Evolutionary conservation across 768 basidiomycete genomes (phyloP), one percentile per base, ranked within the genome.

Genomic region (Leccinum incarnatum): DNA sequence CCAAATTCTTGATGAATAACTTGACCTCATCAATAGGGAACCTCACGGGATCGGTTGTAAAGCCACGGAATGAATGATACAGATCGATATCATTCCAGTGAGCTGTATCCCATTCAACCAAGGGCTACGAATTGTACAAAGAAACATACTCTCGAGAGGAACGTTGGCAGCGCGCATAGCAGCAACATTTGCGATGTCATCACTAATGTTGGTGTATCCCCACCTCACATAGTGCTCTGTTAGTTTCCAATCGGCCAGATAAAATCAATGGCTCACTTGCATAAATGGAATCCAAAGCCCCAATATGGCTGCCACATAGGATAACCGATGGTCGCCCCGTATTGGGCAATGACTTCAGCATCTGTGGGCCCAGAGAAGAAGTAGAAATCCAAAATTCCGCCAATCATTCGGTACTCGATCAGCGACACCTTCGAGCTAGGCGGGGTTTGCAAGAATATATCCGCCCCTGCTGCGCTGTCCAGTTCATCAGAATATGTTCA

Each of bases 21-120:
- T 73, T 71, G 65, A 88, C 72, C 59, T 84, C 81, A 17, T 81
- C 77, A 15, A 67, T 73, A 5, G 87, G 83, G 76, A 83, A 90
- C 47, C 76, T 80, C 29, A 83, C 79, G 12, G 87, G 86, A 67
- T 89, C 87, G 7, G 79, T 72, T 5, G 88, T 90, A 62, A 89
- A 88, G 70, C 87, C 88, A 15, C 88, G 79, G 36, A 80, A 76
- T 27, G 86, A 82, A 63, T 88, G 83, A 63, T 88, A 89, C 54
- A 89, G 61, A 71, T 90, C 88, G 59, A 90, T 87, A 62, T 89
- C 88, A 65, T 86, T 89, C 88, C 88, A 90, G 79, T 88, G 88
- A 47, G 84, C 86, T 87, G 19, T 27, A 12, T 19, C 0, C 17
- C 19, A 15, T 57, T 70, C 5, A 60, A 36, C 11, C 19, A 15